Evolutionary conservation across 2,329 filamentous ascomycete species (phyloP).

Genomic region (Diaporthe nobilis): DNA sequence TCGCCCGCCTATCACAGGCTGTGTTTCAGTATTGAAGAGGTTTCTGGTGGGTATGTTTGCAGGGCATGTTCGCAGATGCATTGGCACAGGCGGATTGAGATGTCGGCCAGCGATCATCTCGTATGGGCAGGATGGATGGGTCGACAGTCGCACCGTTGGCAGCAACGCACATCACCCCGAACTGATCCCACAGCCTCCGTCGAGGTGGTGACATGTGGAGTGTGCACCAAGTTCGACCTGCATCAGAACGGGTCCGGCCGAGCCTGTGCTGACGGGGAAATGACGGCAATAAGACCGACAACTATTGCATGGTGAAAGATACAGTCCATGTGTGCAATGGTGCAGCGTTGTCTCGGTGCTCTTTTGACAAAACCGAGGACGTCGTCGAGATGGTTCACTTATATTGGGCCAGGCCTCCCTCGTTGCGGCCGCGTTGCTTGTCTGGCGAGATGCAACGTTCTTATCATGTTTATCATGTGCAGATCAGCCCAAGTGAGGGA

Average conservation of each 20-base stretch:
- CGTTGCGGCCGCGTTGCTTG: constrained; percentile 10
- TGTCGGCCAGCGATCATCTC: constrained; percentile 19
- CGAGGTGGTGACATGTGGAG: constrained; percentile 27
- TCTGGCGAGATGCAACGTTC: constrained; percentile 23
- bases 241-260: constrained; percentile 30
- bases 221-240: constrained; percentile 15
- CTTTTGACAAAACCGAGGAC: not conserved
- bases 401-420: constrained; percentile 17
- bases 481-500: not conserved
- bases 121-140: constrained; percentile 15
- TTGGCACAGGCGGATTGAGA: not conserved
- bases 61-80: not conserved
- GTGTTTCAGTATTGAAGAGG: not conserved
- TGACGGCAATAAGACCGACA: constrained; percentile 7
- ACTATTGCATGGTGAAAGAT: not conserved
- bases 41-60: not conserved
- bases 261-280: constrained; percentile 19
- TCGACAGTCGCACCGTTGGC: constrained; percentile 1
- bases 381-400: not conserved
- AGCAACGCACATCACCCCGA: not conserved
- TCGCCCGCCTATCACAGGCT: not conserved
- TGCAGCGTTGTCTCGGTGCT: constrained; percentile 7
- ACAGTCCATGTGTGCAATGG: not conserved
- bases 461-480: constrained; percentile 28
- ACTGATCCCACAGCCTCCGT: constrained; percentile 10